Evolutionary conservation across 2,329 filamentous ascomycete genomes (phyloP).

Genomic region (Penicillium sp.): DNA sequence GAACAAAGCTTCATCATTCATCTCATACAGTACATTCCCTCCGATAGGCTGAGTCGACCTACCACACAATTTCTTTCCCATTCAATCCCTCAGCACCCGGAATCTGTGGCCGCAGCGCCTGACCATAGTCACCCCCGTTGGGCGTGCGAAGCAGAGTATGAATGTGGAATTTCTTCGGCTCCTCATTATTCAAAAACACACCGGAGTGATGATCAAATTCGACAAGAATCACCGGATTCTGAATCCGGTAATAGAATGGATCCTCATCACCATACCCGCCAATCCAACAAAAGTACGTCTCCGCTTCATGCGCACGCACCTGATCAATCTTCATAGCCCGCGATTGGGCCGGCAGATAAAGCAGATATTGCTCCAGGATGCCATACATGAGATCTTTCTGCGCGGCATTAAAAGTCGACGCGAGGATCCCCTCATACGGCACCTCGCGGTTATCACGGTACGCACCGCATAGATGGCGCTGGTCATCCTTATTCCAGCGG

Average conservation of each 20-base stretch:
- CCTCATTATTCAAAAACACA: conserved; percentile 70
- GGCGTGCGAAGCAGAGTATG: conserved; percentile 71
- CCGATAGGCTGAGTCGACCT: conserved; percentile 8
- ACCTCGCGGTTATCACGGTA: conserved; percentile 76
- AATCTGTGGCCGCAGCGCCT: conserved; percentile 45
- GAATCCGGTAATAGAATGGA: conserved; percentile 74
- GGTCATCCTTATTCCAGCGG: conserved; percentile 78
- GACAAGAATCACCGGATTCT: conserved; percentile 69
- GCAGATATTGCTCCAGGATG: conserved; percentile 63
- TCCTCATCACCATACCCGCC: conserved; percentile 65
- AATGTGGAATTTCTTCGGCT: conserved; percentile 75
- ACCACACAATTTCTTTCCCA: conserved; percentile 40
- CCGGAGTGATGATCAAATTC: conserved; percentile 81
- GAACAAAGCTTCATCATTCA: conserved; percentile 1
- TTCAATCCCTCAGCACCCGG: conserved; percentile 36
- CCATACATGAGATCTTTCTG: conserved; percentile 57
- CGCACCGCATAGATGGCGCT: conserved; percentile 73
- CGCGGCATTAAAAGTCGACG: conserved; percentile 41
- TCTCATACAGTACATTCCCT: conserved; percentile 15
- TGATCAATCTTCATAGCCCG: conserved; percentile 56
- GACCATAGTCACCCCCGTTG: conserved; percentile 74
- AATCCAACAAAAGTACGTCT: conserved; percentile 78
- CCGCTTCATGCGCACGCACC: conserved; percentile 56
- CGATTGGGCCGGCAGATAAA: conserved; percentile 63
- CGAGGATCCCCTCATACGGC: conserved; percentile 67